Conservation (phyloP, 2,329 filamentous ascomycete genomes). For the Uncinocarpus reesii region DNA sequence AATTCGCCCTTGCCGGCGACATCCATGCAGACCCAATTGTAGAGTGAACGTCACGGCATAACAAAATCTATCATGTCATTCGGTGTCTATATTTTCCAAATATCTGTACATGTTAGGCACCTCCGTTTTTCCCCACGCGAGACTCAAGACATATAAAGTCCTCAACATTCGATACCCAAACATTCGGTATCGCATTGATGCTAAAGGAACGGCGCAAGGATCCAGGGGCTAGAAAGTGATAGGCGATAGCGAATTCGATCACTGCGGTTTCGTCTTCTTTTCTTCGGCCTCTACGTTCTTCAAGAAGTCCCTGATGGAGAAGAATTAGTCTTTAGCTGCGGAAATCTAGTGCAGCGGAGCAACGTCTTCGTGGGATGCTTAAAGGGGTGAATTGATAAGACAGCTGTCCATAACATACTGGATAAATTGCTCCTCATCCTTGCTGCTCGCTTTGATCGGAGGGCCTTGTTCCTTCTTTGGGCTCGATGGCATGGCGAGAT, state of each 20-base stretch:
- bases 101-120: slow-evolving; percentile 11
- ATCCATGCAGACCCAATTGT: too few relatives aligned
- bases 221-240: not conserved
- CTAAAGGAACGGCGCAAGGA: not conserved
- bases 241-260: not conserved
- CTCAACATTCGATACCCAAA: not conserved
- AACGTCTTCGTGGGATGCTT: not conserved
- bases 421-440: slow-evolving; percentile 59
- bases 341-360: not conserved
- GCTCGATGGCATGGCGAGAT: slow-evolving; percentile 37
- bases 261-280: slow-evolving; percentile 30
- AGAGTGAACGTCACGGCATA: too few relatives aligned
- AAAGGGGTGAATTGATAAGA: not conserved
- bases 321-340: not conserved
- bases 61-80: slow-evolving; percentile 14
- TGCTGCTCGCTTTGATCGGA: slow-evolving; percentile 54
- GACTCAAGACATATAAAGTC: not conserved
- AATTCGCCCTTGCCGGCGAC: too few relatives aligned
- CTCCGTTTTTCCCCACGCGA: not conserved
- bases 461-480: slow-evolving; percentile 42
- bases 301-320: slow-evolving; percentile 39
- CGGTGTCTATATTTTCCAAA: slow-evolving; percentile 10
- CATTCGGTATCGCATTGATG: not conserved
- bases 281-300: slow-evolving; percentile 41
- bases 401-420: slow-evolving; percentile 42